phyloP scores from a whole-genome alignment of 2,329 filamentous ascomycete species.

The Capronia coronata region DNA sequence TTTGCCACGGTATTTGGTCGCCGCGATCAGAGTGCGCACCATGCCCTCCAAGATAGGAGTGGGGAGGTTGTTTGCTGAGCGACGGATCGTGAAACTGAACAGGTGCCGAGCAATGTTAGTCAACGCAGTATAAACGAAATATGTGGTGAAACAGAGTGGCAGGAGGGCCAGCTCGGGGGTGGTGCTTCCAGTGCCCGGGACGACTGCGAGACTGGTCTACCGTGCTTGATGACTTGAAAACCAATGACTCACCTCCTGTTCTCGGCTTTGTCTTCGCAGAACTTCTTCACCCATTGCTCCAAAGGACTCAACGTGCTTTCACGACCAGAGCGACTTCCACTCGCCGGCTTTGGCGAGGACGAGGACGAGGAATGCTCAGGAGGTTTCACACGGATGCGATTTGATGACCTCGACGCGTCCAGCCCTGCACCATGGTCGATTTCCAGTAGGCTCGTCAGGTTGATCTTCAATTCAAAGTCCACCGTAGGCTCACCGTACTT shows the following conservation, averaged over 20 bases:
- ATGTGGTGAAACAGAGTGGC: too few species aligned
- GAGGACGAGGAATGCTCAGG: slow-evolving; percentile 16
- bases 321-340: slow-evolving; percentile 6
- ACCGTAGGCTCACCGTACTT: slow-evolving; percentile 10
- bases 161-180: too few species aligned
- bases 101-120: neutral
- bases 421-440: slow-evolving; percentile 1
- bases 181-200: too few species aligned
- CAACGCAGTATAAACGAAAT: too few species aligned
- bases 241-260: slow-evolving; percentile 20
- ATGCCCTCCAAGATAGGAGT: slow-evolving; percentile 28
- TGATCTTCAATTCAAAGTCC: slow-evolving; percentile 30
- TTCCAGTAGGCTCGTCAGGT: slow-evolving; percentile 28
- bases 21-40: slow-evolving; percentile 29
- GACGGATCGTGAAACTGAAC: slow-evolving; percentile 21
- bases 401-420: neutral
- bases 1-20: slow-evolving; percentile 28
- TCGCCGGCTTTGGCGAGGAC: slow-evolving; percentile 7
- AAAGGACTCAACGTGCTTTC: slow-evolving; percentile 14
- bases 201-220: too few species aligned
- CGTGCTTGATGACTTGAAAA: too few species aligned
- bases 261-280: slow-evolving; percentile 27
- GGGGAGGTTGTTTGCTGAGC: slow-evolving; percentile 15
- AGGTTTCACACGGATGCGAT: slow-evolving; percentile 24
- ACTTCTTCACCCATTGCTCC: slow-evolving; percentile 26